Percentiles rank a stretch among this genome's conserved stretches.
Evolutionary conservation across 371 early-diverging fungal genomes (phyloP).

Genomic region (Capillidium rhysosporum): DNA sequence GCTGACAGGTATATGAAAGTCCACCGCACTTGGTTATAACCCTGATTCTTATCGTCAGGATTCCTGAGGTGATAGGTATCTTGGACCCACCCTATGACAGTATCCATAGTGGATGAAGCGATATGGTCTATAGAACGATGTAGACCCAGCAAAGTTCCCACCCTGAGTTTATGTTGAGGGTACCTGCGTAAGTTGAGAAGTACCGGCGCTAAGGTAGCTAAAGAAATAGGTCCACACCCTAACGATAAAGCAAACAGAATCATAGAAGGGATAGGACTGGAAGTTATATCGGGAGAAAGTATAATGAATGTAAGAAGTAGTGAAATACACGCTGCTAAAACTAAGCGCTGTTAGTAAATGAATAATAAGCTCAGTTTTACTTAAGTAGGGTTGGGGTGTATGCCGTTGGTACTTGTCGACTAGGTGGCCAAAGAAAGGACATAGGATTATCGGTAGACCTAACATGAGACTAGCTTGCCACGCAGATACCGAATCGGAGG

Average conservation of each 20-base stretch:
- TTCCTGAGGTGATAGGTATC: neutral
- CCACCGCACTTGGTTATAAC: no score
- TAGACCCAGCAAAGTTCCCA: neutral
- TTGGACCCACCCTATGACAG: neutral
- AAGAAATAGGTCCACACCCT: slow-evolving; percentile 3
- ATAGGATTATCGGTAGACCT: neutral
- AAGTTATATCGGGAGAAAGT: neutral
- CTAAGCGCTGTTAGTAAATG: neutral
- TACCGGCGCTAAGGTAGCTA: slow-evolving; percentile 2
- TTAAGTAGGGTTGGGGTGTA: neutral
- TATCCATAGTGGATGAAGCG: neutral
- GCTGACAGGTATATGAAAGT: no score
- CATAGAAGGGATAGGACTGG: neutral
- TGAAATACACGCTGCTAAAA: neutral
- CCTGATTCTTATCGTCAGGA: no score
- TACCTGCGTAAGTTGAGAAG: neutral
- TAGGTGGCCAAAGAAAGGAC: slow-evolving; percentile 1
- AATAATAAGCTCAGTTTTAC: neutral
- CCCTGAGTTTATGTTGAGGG: neutral
- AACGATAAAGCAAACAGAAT: slow-evolving; percentile 2
- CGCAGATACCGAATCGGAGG: neutral
- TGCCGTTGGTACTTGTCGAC: neutral
- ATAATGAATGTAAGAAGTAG: neutral
- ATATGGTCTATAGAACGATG: slow-evolving; percentile 2
- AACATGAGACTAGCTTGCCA: slow-evolving; percentile 2